Conservation (phyloP, 1,139 yeast species). For the Scheffersomyces illinoinensis region DNA sequence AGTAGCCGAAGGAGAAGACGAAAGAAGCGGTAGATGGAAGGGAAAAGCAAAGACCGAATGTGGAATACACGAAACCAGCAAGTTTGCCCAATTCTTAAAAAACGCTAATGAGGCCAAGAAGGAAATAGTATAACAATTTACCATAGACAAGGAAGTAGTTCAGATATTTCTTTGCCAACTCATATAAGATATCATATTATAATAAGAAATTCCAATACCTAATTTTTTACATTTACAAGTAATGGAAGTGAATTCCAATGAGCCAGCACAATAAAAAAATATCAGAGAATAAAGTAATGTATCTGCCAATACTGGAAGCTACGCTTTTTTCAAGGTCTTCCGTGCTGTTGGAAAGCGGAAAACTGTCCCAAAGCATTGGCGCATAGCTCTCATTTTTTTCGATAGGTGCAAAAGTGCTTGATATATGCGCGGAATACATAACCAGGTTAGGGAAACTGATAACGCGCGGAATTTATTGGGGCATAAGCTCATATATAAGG, state of each 20-base stretch:
- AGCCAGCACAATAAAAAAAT: background rate
- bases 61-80: conserved; percentile 84
- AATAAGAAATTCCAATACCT: too few relatives aligned
- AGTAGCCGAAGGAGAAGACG: conserved; percentile 89
- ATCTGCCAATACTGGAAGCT: background rate
- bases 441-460: background rate
- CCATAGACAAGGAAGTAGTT: background rate
- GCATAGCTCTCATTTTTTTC: background rate
- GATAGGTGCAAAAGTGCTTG: background rate
- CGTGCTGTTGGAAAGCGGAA: background rate
- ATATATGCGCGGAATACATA: background rate
- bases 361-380: background rate
- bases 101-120: conserved; percentile 2
- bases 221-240: background rate
- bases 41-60: conserved; percentile 93
- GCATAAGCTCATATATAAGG: background rate
- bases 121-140: background rate
- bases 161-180: background rate
- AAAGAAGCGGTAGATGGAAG: conserved; percentile 95
- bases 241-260: background rate
- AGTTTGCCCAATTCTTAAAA: conserved; percentile 60
- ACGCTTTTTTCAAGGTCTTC: background rate
- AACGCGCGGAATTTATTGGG: background rate
- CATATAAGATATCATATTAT: background rate
- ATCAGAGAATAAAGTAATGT: background rate